Evolutionary conservation across 116 monocot genomes (phyloP).

Genomic region (Phalaenopsis hybrid): DNA sequence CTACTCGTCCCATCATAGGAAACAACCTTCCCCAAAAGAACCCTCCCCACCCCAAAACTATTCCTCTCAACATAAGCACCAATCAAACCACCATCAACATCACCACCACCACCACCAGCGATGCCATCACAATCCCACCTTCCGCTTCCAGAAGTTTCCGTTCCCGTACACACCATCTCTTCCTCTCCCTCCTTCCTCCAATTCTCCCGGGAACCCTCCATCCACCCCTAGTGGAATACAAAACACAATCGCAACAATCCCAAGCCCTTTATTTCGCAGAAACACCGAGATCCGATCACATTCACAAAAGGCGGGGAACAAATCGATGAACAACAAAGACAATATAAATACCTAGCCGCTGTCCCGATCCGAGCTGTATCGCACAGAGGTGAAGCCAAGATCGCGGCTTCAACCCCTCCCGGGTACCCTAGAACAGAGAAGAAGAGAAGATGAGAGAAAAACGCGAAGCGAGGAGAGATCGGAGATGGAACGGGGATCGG

Average conservation of each 20-base stretch:
- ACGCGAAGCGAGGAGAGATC: background rate
- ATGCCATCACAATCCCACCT: background rate
- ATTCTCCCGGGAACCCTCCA: background rate
- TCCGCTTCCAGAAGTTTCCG: conserved; percentile 1
- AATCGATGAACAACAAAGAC: background rate
- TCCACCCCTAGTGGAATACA: background rate
- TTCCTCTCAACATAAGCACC: conserved; percentile 45
- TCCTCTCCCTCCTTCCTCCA: background rate
- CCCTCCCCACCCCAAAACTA: background rate
- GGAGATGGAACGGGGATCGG: background rate
- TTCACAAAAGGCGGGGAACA: background rate
- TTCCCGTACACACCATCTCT: background rate
- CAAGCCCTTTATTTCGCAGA: background rate
- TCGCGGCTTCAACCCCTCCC: background rate
- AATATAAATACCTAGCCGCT: background rate
- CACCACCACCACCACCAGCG: too few relatives aligned
- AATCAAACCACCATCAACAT: conserved; percentile 14
- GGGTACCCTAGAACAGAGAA: background rate
- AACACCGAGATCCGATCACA: background rate
- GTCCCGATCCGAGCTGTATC: background rate
- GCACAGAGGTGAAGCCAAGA: background rate
- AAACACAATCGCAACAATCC: background rate
- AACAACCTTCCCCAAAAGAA: conserved; percentile 53
- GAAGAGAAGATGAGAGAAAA: background rate
- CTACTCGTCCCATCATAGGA: conserved; percentile 20